Conservation (phyloP, 345 rosid genomes). For the Mercurialis annua region DNA sequence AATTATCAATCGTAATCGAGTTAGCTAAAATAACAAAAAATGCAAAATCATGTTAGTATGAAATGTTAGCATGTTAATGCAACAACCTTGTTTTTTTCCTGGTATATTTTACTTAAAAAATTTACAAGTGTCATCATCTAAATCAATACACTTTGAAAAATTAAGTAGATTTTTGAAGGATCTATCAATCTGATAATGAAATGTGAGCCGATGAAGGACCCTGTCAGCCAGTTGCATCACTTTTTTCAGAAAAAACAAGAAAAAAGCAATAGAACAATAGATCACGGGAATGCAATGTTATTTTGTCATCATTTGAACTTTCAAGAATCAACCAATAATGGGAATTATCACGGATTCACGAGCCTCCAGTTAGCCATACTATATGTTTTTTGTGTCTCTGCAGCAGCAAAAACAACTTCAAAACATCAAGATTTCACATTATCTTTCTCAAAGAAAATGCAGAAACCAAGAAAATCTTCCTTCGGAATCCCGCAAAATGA, state of each 20-base stretch:
- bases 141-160: not conserved
- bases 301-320: constrained; percentile 2
- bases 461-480: constrained; percentile 19
- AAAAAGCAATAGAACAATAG: not conserved
- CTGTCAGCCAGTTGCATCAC: constrained; percentile 1
- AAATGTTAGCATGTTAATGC: too few relatives aligned
- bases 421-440: not conserved
- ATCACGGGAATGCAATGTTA: constrained; percentile 12
- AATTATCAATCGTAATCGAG: too few relatives aligned
- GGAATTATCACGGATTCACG: constrained; percentile 20
- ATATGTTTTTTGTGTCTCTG: not conserved
- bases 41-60: too few relatives aligned
- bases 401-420: not conserved
- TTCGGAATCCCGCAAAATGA: constrained; percentile 24
- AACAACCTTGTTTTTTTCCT: too few relatives aligned
- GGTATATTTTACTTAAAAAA: too few relatives aligned
- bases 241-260: not conserved
- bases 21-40: too few relatives aligned
- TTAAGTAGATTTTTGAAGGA: too few relatives aligned
- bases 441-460: constrained; percentile 18
- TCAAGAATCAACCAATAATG: not conserved
- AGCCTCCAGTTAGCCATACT: not conserved
- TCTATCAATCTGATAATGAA: not conserved
- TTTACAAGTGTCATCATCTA: not conserved
- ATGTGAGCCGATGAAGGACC: not conserved